Conservation (phyloP, 78 protist genomes). For the Dictyostelium discoideum region DNA sequence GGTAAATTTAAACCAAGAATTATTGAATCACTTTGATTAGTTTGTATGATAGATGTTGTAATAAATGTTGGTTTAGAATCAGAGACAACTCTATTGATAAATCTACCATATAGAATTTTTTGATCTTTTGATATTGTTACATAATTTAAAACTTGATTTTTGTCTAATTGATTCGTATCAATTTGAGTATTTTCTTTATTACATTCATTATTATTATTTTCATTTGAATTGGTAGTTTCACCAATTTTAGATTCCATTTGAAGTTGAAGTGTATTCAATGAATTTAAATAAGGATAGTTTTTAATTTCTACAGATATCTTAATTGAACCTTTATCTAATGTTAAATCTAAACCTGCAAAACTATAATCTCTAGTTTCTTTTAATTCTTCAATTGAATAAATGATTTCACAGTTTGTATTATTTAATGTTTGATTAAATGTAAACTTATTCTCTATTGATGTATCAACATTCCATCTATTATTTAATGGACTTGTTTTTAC, state of each 20-base stretch:
- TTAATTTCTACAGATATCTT: background rate
- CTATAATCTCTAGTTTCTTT: background rate
- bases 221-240: background rate
- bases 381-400: background rate
- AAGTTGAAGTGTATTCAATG: background rate
- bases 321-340: background rate
- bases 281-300: background rate
- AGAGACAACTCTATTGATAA: background rate
- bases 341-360: background rate
- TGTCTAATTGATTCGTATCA: background rate
- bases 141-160: slow-evolving; percentile 2
- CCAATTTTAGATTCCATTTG: background rate
- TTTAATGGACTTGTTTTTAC: background rate
- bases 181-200: background rate
- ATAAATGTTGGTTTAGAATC: background rate
- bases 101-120: background rate
- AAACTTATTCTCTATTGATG: background rate
- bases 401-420: background rate
- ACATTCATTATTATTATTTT: background rate
- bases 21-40: background rate
- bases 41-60: background rate
- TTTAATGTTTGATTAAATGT: slow-evolving; percentile 3
- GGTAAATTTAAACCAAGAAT: slow-evolving; percentile 35
- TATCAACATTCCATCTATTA: background rate
- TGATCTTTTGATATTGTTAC: background rate